Base-by-base conservation (phyloP, 768 basidiomycete species). In the Gloeostereum incarnatum region DNA sequence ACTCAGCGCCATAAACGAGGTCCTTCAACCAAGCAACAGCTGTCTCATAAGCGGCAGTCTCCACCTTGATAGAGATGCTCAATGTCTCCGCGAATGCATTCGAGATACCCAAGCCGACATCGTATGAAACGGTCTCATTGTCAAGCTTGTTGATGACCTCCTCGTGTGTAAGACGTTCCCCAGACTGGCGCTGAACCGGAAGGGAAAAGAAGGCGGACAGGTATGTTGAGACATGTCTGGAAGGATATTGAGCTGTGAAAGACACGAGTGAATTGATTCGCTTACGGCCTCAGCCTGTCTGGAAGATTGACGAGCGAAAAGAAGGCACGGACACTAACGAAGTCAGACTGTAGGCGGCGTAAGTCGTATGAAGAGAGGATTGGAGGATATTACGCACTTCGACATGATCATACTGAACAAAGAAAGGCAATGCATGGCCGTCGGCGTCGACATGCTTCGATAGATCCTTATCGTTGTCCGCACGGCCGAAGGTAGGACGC, bases 391-490 rank as follows among this genome's bases (percentile, higher is more conserved):
- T 18, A 16, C 60, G 29, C 35, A 86, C 92, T 66, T 90, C 75
- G 34, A 94, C 90, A 56, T 93, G 88, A 49, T 96, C 86, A 51
- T 89, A 99, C 52, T 96, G 83, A 7, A 94, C 76, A 54, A 92
- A 93, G 62, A 91, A 93, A 5, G 94, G 78, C 23, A 93, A 54
- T 3, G 71, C 54, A 2, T 66, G 53, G 3, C 81, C 82, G 47
- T 96, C 91, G 2, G 61, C 54, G 37, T 74, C 66, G 18, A 99
- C 64, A 50, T 85, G 74, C 41, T 65, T 64, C 40, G 70, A 64
- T 16, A 96, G 65, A 5, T 66, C 63, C 5, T 61, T 59, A 24
- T 61, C 58, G 61, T 59, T 3, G 54, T 43, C 3, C 53, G 44
- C 10, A 55, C 39, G 8, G 45, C 43, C 32, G 57, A 48, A 33